A percentile compares a stretch with the other conserved stretches of the same genome.
Conservation (phyloP, 1,284 basidiomycete genomes). For the Rhodotorula sp. region DNA sequence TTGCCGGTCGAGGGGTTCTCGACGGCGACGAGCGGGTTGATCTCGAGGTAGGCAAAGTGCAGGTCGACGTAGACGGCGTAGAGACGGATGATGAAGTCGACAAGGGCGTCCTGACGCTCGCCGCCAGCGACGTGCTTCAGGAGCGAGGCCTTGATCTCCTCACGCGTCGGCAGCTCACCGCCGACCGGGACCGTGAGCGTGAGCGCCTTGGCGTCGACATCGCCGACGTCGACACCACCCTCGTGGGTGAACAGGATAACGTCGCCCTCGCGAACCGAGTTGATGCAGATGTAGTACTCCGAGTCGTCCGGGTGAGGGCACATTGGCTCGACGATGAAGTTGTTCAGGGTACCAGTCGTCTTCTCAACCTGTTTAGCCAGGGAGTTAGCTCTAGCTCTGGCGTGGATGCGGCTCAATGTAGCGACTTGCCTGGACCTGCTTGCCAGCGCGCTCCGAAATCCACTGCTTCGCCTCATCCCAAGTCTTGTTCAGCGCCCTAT, state of each 20-base stretch:
- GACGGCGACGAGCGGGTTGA: slow-evolving; percentile 96
- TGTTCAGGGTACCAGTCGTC: slow-evolving; percentile 90
- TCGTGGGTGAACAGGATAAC: slow-evolving; percentile 98
- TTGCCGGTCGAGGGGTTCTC: slow-evolving; percentile 79
- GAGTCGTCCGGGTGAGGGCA: slow-evolving; percentile 88
- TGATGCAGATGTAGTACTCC: slow-evolving; percentile 99
- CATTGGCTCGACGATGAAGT: slow-evolving; percentile 98
- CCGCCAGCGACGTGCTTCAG: slow-evolving; percentile 72
- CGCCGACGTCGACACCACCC: slow-evolving; percentile 97
- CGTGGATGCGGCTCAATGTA: no score
- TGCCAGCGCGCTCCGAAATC: slow-evolving; percentile 87
- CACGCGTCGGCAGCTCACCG: slow-evolving; percentile 70
- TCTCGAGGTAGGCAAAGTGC: slow-evolving; percentile 90
- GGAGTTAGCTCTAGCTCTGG: neutral
- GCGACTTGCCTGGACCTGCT: slow-evolving; percentile 73
- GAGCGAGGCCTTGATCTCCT: slow-evolving; percentile 68
- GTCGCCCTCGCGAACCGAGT: slow-evolving; percentile 91
- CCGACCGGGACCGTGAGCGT: slow-evolving; percentile 78
- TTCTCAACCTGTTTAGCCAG: slow-evolving; percentile 69
- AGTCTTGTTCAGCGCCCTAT: slow-evolving; percentile 76
- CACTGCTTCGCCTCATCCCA: slow-evolving; percentile 71
- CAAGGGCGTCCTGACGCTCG: slow-evolving; percentile 77
- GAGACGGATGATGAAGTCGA: slow-evolving; percentile 90
- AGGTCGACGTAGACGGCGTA: slow-evolving; percentile 86
- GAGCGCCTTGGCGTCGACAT: slow-evolving; percentile 96